Evolutionary conservation across 2,329 filamentous ascomycete species (phyloP).

Genomic region (Trichoderma sp.): DNA sequence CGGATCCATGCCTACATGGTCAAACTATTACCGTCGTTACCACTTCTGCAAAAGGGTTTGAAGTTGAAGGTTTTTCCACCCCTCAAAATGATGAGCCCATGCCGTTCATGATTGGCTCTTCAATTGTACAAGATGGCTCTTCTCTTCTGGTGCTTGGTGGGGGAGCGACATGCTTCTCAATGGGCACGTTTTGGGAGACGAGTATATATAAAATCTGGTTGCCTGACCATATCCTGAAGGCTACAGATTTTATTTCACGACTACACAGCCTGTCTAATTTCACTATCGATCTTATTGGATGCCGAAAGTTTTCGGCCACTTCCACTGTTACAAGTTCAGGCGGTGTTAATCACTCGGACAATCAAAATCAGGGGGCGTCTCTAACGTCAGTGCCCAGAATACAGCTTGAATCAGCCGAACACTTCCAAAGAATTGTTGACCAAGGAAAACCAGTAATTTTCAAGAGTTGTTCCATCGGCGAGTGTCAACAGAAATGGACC

Average conservation of each 20-base stretch:
- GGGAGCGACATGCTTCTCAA: constrained; percentile 85
- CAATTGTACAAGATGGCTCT: constrained; percentile 47
- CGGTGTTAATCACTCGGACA: not conserved
- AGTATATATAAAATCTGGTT: constrained; percentile 48
- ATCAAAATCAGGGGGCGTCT: constrained; percentile 19
- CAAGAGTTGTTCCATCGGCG: constrained; percentile 62
- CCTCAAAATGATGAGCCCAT: not conserved
- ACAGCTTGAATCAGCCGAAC: constrained; percentile 47
- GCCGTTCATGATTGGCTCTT: constrained; percentile 71
- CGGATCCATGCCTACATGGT: constrained; percentile 28
- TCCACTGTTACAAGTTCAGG: constrained; percentile 20
- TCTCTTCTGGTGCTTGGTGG: constrained; percentile 68
- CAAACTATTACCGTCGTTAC: constrained; percentile 25
- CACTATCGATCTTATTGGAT: constrained; percentile 28
- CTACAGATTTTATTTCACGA: not conserved
- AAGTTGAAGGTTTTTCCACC: not conserved
- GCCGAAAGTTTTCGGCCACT: constrained; percentile 24
- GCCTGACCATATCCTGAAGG: not conserved
- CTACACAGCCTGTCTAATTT: not conserved
- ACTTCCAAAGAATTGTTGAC: constrained; percentile 60
- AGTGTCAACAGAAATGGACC: constrained; percentile 66
- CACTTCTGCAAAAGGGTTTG: not conserved
- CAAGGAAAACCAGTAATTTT: constrained; percentile 59
- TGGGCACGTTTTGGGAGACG: constrained; percentile 80
- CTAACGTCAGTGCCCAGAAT: constrained; percentile 48